Conservation (phyloP, 2,329 filamentous ascomycete genomes). For the Epichloe bromicola region DNA sequence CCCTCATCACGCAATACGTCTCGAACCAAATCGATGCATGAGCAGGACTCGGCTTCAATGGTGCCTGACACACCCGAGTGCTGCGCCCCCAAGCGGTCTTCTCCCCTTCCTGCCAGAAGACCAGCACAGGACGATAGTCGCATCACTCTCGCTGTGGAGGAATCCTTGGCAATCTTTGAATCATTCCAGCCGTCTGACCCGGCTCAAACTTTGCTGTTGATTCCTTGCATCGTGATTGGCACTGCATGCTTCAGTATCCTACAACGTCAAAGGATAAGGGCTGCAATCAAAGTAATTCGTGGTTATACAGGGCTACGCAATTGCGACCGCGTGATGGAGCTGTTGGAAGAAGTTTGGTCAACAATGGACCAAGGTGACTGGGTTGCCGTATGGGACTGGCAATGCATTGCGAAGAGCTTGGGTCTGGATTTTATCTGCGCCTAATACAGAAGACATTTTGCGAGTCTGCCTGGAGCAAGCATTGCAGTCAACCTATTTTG, state of each 20-base stretch:
- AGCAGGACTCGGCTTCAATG: conserved; percentile 16
- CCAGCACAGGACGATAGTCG: conserved; percentile 36
- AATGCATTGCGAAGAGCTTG: conserved; percentile 38
- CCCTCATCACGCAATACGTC: conserved; percentile 23
- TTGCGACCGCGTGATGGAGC: conserved; percentile 36
- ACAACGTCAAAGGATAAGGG: conserved; percentile 39
- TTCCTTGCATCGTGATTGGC: conserved; percentile 48
- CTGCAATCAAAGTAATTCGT: conserved; percentile 36
- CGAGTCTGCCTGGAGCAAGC: background rate
- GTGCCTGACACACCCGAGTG: conserved; percentile 11
- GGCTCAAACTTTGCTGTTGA: conserved; percentile 44
- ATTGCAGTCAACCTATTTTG: too few species aligned
- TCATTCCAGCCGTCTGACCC: conserved; percentile 44
- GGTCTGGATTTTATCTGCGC: conserved; percentile 43
- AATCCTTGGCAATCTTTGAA: conserved; percentile 41
- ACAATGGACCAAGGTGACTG: conserved; percentile 46
- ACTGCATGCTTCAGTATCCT: conserved; percentile 41
- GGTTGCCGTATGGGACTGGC: conserved; percentile 51
- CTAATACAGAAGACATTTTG: conserved; percentile 15
- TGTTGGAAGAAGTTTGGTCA: conserved; percentile 47
- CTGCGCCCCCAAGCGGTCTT: conserved; percentile 13
- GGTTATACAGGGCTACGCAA: conserved; percentile 49
- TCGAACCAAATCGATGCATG: conserved; percentile 28
- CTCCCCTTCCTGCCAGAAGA: conserved; percentile 33
- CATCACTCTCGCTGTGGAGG: conserved; percentile 41